A percentile compares a stretch with the other conserved stretches of the same genome.
phyloP scores from a whole-genome alignment of 139 green algal species.

The Tetraselmis chui region DNA sequence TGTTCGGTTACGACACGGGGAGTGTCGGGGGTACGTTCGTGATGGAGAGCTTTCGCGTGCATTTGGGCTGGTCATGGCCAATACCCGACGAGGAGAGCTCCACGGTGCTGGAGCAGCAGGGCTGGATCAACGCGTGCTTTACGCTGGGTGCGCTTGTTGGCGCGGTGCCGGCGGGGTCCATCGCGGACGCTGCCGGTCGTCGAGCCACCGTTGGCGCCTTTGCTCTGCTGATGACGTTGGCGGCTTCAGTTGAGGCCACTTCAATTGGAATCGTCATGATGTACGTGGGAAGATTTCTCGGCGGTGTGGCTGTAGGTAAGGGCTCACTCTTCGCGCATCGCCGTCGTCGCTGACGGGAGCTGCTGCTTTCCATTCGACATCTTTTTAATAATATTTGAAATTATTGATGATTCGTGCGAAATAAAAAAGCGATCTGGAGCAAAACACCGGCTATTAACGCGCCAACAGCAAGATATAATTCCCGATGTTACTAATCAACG shows the following conservation, averaged over 20 bases:
- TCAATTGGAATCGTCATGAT: neutral
- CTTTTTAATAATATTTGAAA: too few species aligned
- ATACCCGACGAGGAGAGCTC: neutral
- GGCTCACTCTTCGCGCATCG: too few species aligned
- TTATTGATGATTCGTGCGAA: too few species aligned
- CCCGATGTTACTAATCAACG: too few species aligned
- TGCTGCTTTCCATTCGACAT: too few species aligned
- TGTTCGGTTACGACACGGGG: conserved; percentile 7
- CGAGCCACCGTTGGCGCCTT: neutral
- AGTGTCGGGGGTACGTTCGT: neutral
- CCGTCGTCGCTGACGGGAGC: too few species aligned
- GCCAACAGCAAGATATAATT: too few species aligned
- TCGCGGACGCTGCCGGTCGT: neutral
- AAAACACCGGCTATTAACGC: too few species aligned
- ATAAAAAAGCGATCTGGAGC: too few species aligned
- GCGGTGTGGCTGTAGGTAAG: neutral
- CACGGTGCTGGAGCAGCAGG: neutral
- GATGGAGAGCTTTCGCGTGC: neutral
- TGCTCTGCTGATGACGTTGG: neutral
- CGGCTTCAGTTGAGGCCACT: neutral
- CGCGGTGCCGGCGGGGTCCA: neutral
- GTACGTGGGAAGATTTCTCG: conserved; percentile 1
- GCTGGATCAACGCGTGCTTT: neutral
- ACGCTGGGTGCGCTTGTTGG: neutral
- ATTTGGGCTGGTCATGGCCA: neutral